These are phyloP conservation scores for Gelatoporia subvermispora DNA, from an alignment of 768 basidiomycete genomes.

Conservation along the genomic window DNA sequence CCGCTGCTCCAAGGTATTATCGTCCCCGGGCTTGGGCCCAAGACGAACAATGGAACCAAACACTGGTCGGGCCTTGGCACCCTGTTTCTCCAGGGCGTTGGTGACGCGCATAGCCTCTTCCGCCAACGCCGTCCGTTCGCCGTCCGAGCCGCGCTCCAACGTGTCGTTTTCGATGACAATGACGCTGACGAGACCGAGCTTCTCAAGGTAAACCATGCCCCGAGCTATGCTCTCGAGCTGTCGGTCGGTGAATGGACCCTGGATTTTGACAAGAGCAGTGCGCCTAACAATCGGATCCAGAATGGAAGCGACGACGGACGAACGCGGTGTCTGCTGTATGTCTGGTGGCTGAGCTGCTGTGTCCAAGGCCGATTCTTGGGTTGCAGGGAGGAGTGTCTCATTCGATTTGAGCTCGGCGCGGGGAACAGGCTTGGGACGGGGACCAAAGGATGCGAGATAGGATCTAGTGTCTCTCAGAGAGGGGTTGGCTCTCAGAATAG, in stretches of 20 bases:
- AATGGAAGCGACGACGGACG: conserved; percentile 63
- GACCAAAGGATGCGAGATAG: conserved; percentile 89
- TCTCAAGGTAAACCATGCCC: conserved; percentile 93
- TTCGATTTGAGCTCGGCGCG: conserved; percentile 24
- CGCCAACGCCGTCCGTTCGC: conserved; percentile 60
- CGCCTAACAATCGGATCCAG: conserved; percentile 80
- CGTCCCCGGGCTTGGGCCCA: conserved; percentile 64
- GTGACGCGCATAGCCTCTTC: conserved; percentile 88
- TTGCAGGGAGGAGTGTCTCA: conserved; percentile 21
- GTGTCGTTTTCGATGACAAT: conserved; percentile 91
- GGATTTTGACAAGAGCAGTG: conserved; percentile 93
- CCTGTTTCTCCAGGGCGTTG: conserved; percentile 74
- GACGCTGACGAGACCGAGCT: conserved; percentile 91
- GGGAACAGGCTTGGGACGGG: conserved; percentile 40
- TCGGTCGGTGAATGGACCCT: conserved; percentile 90
- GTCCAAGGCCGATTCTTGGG: conserved; percentile 21
- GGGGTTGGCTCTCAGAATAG: conserved; percentile 88
- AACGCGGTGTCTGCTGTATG: conserved; percentile 35
- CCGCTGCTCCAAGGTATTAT: conserved; percentile 21
- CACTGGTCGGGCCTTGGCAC: conserved; percentile 83
- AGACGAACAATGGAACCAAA: conserved; percentile 82
- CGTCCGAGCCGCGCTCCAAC: conserved; percentile 59
- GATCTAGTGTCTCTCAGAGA: conserved; percentile 86
- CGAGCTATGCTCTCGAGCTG: conserved; percentile 92
- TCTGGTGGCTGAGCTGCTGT: conserved; percentile 25